Evolutionary conservation across 768 basidiomycete genomes (phyloP), one percentile per base, ranked within the genome.

Genomic region (Lanmaoa pseudosensibilis): DNA sequence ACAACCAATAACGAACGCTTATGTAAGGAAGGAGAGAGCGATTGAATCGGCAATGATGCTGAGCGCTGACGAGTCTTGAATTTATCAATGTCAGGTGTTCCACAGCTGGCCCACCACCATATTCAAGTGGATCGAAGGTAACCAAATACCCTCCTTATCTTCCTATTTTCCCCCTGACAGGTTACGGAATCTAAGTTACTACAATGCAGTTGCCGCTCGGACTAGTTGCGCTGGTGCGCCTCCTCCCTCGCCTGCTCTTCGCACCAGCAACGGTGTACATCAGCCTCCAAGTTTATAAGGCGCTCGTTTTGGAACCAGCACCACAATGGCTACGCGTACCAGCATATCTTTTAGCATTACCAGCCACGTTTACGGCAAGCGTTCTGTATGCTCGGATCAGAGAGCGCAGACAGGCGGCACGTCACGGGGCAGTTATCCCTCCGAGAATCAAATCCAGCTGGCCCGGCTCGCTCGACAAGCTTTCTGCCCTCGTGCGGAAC

Each of bases 401-500:
- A 12, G 66, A 80, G 15, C 71, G 63, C 37, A 72, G 77, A 10
- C 65, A 71, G 13, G 84, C 84, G 8, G 74, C 74, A 8, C 66
- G 68, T 1, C 46, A 74, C 21, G 83, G 82, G 4, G 83, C 83
- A 30, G 75, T 77, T 11, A 65, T 80, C n/a, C 67, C 78, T 0
- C 80, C 80, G 1, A 66, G 56, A 18, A 64, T 71, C 1, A 56
- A 64, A 27, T 80, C 79, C 0, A 76, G 68, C 39, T 71, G 59
- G 64, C 68, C 75, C 7, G 82, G 80, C 25, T 80, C 78, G 56
- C n/a, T 80, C 4, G 83, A 83, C 56, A 60, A 82, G 16, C 62
- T 83, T 25, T 57, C 60, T n/a, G 54, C 32, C 15, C 65, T 81
- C 71, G 67, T 74, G 50, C 59, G 71, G 48, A 73, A 76, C 33